Percentiles rank a stretch among this genome's conserved stretches.
Evolutionary conservation across 306 rosid species (phyloP).

Genomic region (Cyamopsis tetragonoloba): DNA sequence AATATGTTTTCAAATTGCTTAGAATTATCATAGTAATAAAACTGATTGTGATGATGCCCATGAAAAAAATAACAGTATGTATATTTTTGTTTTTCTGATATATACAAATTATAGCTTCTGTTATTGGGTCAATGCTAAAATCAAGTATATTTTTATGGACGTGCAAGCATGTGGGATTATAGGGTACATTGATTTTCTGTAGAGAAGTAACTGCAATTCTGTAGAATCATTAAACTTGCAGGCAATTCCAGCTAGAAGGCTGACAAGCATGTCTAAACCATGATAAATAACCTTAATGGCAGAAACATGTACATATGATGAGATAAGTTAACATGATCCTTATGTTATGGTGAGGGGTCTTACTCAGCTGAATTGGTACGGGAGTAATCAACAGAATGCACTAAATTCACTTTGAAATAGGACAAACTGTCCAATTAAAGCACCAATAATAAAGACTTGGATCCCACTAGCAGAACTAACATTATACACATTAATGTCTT

Average conservation of each 20-base stretch:
- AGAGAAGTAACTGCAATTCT: conserved; percentile 4
- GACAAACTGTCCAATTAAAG: not conserved
- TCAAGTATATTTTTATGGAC: not conserved
- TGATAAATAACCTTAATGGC: not conserved
- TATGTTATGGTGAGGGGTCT: not conserved
- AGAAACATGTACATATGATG: not conserved
- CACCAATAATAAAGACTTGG: not conserved
- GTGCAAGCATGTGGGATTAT: conserved; percentile 27
- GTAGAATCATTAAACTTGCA: conserved; percentile 12
- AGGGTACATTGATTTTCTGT: conserved; percentile 16
- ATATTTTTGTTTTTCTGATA: conserved; percentile 22
- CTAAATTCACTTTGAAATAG: not conserved
- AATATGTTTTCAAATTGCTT: conserved; percentile 17
- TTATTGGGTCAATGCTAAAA: conserved; percentile 11
- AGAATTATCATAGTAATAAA: conserved; percentile 34
- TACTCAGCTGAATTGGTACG: not conserved
- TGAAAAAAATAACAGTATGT: conserved; percentile 6
- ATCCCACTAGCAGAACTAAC: not conserved
- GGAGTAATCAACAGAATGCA: not conserved
- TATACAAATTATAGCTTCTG: conserved; percentile 24
- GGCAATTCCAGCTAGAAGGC: conserved; percentile 30
- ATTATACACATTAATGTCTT: not conserved
- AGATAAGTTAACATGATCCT: not conserved
- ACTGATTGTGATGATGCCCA: conserved; percentile 19
- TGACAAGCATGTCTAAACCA: conserved; percentile 17